Conservation (phyloP, 1,139 yeast genomes). For the Entelexis sorbosivorans region DNA sequence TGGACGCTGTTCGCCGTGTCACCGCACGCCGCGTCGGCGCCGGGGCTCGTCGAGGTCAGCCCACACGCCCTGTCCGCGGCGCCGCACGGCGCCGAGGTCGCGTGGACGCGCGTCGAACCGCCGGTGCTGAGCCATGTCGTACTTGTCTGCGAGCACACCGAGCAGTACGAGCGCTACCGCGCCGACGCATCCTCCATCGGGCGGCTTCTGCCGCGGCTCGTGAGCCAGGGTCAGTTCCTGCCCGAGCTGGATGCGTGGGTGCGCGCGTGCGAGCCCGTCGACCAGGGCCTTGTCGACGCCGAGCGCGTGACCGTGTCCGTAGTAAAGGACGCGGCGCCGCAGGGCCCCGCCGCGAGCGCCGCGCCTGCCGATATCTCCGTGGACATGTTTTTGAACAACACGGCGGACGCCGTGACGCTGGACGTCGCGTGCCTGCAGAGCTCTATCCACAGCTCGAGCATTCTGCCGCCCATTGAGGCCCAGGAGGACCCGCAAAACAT, state of each 20-base stretch:
- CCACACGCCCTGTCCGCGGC: conserved; percentile 8
- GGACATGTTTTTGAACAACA: conserved; percentile 23
- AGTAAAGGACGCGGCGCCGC: conserved; percentile 5
- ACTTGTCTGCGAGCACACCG: conserved; percentile 15
- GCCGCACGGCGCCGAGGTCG: conserved; percentile 5
- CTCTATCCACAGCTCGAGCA: conserved; percentile 22
- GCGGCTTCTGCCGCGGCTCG: conserved; percentile 20
- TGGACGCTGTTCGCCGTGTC: conserved; percentile 15
- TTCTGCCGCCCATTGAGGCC: conserved; percentile 26
- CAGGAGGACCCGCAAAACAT: conserved; percentile 38
- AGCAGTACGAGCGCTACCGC: conserved; percentile 11
- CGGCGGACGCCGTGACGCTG: conserved; percentile 22
- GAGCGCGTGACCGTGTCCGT: conserved; percentile 31
- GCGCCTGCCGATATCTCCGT: conserved; percentile 25
- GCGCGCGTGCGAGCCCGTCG: conserved; percentile 58
- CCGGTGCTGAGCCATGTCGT: conserved; percentile 14
- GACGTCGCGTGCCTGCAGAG: conserved; percentile 22
- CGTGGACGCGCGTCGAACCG: conserved; percentile 16
- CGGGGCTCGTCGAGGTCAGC: background rate
- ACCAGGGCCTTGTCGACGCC: conserved; percentile 44
- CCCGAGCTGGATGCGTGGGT: conserved; percentile 29
- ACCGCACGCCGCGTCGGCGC: background rate
- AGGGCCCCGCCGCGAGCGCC: conserved; percentile 13
- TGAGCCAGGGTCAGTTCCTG: conserved; percentile 28
- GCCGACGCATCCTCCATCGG: background rate